Conservation (phyloP, 73 alveolate species). For the Paramecium tetraurelia region DNA sequence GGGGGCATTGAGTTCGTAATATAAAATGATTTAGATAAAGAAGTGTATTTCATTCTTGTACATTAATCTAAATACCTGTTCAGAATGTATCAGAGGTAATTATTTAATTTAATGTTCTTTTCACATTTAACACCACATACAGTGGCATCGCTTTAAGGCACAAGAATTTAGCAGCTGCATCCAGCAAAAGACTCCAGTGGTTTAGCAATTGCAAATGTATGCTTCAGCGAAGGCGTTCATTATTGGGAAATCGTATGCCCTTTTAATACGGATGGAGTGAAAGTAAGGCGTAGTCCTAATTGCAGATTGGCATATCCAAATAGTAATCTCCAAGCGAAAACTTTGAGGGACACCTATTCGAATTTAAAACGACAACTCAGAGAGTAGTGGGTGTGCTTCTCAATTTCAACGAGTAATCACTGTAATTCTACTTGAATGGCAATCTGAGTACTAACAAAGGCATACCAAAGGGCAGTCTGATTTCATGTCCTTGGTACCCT, state of each 20-base stretch:
- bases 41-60: neutral
- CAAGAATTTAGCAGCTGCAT: neutral
- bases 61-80: slow-evolving; percentile 29
- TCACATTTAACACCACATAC: neutral
- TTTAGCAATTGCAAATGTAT: neutral
- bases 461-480: slow-evolving; percentile 35
- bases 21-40: neutral
- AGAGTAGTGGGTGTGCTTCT: slow-evolving; percentile 71
- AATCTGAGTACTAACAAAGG: slow-evolving; percentile 53
- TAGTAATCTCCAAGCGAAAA: neutral
- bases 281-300: neutral
- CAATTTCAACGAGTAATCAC: slow-evolving; percentile 61
- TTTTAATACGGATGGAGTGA: slow-evolving; percentile 22
- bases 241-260: slow-evolving; percentile 80
- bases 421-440: slow-evolving; percentile 73
- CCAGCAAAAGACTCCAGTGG: neutral
- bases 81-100: slow-evolving; percentile 43
- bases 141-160: slow-evolving; percentile 13
- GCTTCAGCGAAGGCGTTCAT: slow-evolving; percentile 72
- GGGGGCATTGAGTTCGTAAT: neutral
- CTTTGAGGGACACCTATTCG: slow-evolving; percentile 25
- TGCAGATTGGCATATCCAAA: slow-evolving; percentile 36
- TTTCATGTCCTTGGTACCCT: slow-evolving; percentile 61
- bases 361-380: slow-evolving; percentile 77
- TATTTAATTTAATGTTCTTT: slow-evolving; percentile 2